Percentiles rank a stretch among this genome's conserved stretches.
Evolutionary conservation across 2,329 filamentous ascomycete genomes (phyloP).

Genomic region (Moelleriella libera): DNA sequence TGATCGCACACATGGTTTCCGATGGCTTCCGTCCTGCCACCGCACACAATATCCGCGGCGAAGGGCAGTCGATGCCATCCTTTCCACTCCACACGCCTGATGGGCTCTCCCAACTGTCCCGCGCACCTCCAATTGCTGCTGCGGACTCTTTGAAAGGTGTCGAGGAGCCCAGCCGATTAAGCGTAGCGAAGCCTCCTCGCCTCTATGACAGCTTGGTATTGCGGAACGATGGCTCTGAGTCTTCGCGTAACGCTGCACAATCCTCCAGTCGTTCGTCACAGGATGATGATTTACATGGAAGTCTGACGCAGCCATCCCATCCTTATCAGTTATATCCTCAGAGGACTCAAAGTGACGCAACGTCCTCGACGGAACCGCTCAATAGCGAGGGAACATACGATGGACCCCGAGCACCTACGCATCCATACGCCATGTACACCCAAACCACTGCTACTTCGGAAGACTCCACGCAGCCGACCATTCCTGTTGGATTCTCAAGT

Average conservation of each 20-base stretch:
- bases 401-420: slow-evolving; percentile 53
- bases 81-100: background rate
- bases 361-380: slow-evolving; percentile 46
- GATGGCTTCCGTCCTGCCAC: slow-evolving; percentile 32
- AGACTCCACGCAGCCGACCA: slow-evolving; percentile 27
- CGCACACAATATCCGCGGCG: background rate
- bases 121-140: slow-evolving; percentile 7
- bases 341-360: slow-evolving; percentile 53
- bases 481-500: slow-evolving; percentile 64
- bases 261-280: slow-evolving; percentile 12
- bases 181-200: slow-evolving; percentile 38
- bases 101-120: slow-evolving; percentile 4
- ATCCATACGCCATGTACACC: slow-evolving; percentile 77
- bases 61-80: slow-evolving; percentile 9
- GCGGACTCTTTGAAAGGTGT: slow-evolving; percentile 11
- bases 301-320: slow-evolving; percentile 62
- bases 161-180: slow-evolving; percentile 26
- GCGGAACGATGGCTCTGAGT: slow-evolving; percentile 32
- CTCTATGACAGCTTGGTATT: slow-evolving; percentile 35
- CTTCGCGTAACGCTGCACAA: slow-evolving; percentile 1
- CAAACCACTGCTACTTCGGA: slow-evolving; percentile 55
- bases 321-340: slow-evolving; percentile 79
- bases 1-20: slow-evolving; percentile 35
- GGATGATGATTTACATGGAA: slow-evolving; percentile 52
- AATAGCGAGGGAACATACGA: slow-evolving; percentile 31